Percentiles rank a stretch among this genome's conserved stretches.
Evolutionary conservation across 176 grass and related monocot genomes (phyloP).

Genomic region (Triticum dicoccoides): DNA sequence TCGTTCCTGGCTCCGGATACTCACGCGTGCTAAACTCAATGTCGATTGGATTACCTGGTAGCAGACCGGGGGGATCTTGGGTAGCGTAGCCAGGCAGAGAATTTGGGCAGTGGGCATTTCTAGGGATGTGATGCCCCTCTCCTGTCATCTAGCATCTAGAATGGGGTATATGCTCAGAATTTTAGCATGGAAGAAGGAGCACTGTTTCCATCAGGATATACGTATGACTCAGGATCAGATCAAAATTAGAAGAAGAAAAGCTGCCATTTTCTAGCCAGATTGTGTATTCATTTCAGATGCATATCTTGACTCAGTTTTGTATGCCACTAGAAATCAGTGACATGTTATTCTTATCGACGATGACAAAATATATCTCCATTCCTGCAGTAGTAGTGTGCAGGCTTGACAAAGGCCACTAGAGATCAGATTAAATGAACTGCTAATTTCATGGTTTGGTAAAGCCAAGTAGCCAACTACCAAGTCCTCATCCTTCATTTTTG

Average conservation of each 20-base stretch:
- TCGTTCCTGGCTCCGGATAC: not conserved
- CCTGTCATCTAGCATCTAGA: not conserved
- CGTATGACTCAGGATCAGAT: not conserved
- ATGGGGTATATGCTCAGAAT: not conserved
- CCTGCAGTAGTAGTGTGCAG: not conserved
- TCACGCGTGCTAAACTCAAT: not conserved
- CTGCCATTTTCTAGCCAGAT: not conserved
- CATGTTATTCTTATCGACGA: not conserved
- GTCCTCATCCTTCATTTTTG: not conserved
- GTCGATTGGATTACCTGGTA: not conserved
- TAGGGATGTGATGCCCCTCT: not conserved
- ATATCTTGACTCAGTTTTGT: not conserved
- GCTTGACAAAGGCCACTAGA: not conserved
- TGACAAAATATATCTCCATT: not conserved
- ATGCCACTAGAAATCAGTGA: not conserved
- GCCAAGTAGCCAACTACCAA: not conserved
- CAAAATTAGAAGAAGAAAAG: not conserved
- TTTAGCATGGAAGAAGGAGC: not conserved
- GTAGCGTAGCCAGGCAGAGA: slow-evolving; percentile 7
- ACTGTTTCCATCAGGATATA: not conserved
- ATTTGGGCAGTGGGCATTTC: not conserved
- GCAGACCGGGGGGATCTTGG: not conserved
- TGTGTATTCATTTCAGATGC: not conserved
- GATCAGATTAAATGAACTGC: not conserved
- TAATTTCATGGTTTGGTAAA: not conserved